phyloP scores from a whole-genome alignment of 495 filamentous ascomycete species.

The Friedmanniomyces simplex region DNA sequence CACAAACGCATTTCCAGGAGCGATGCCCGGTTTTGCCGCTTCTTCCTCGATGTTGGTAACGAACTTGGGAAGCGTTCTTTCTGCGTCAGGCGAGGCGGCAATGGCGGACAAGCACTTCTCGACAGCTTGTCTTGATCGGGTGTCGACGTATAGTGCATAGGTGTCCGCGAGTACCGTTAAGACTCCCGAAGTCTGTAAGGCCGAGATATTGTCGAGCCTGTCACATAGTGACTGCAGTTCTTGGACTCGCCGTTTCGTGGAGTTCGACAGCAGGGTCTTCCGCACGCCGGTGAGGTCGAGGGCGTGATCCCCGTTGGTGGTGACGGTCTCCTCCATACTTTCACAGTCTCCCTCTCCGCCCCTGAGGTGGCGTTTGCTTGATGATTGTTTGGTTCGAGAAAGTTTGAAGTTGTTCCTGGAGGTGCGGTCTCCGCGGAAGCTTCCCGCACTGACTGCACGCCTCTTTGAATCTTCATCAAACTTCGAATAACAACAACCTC shows the following conservation, averaged over 20 bases:
- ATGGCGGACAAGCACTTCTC: slow-evolving; percentile 62
- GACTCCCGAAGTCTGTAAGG: slow-evolving; percentile 27
- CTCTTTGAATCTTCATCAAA: no score
- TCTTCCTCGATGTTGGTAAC: slow-evolving; percentile 50
- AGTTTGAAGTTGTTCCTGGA: not conserved
- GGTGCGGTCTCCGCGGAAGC: not conserved
- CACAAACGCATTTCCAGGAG: slow-evolving; percentile 73
- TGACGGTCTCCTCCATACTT: slow-evolving; percentile 22
- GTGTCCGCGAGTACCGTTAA: slow-evolving; percentile 70
- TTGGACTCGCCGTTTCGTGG: slow-evolving; percentile 37
- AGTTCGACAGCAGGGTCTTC: slow-evolving; percentile 34
- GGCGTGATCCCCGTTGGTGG: slow-evolving; percentile 19
- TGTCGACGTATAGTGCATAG: slow-evolving; percentile 78
- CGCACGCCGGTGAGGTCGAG: slow-evolving; percentile 22
- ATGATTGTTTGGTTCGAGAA: not conserved
- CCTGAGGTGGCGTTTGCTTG: not conserved
- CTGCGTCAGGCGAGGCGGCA: slow-evolving; percentile 40
- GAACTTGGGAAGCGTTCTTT: slow-evolving; percentile 49
- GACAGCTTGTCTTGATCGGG: slow-evolving; percentile 68
- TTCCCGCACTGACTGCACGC: not conserved
- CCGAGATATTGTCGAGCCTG: slow-evolving; percentile 28
- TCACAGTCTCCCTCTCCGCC: not conserved
- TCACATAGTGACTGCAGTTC: slow-evolving; percentile 38
- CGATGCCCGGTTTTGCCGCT: slow-evolving; percentile 60
- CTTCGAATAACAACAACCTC: no score